Evolutionary conservation across 345 rosid species (phyloP).

Genomic region (Rhodomyrtus tomentosa): DNA sequence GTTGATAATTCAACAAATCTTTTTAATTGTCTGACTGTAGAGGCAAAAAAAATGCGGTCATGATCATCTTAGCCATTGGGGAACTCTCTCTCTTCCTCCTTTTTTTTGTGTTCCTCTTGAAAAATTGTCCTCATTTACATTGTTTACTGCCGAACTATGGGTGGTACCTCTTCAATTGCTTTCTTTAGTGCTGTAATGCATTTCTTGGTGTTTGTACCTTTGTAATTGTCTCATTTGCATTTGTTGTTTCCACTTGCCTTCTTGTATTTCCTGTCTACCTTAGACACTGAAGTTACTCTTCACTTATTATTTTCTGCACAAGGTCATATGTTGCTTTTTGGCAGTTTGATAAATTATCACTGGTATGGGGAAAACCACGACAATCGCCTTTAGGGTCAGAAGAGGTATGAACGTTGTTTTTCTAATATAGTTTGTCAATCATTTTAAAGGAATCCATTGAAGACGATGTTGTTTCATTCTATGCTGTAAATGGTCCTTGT

Average conservation of each 20-base stretch:
- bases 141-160: background rate
- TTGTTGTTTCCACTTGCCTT: background rate
- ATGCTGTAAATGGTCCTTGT: background rate
- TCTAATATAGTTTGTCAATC: background rate
- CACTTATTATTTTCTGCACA: background rate
- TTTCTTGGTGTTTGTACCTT: background rate
- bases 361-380: constrained; percentile 94
- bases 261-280: background rate
- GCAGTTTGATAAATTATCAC: constrained; percentile 69
- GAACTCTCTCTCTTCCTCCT: background rate
- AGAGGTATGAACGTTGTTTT: constrained; percentile 42
- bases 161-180: background rate
- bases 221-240: background rate
- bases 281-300: background rate
- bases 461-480: background rate
- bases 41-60: background rate
- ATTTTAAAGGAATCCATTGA: background rate
- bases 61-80: background rate
- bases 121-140: background rate
- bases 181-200: background rate
- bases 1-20: background rate
- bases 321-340: constrained; percentile 3
- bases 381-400: constrained; percentile 55
- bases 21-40: background rate
- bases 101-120: background rate